phyloP scores from a whole-genome alignment of 2,329 filamentous ascomycete genomes.

The Talaromyces sp. region DNA sequence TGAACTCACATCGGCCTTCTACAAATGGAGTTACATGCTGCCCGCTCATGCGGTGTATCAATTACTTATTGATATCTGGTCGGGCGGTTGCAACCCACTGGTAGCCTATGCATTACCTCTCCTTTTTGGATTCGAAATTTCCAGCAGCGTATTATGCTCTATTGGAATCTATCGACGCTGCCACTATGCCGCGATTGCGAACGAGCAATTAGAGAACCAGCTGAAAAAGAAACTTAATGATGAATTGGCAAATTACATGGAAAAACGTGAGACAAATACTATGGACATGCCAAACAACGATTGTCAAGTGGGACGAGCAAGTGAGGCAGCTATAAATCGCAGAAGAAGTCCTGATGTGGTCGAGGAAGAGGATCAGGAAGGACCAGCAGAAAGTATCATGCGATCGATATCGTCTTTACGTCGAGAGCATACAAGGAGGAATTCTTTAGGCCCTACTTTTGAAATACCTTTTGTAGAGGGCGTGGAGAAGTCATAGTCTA shows the following conservation, averaged over 20 bases:
- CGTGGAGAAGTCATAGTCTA: too few relatives aligned
- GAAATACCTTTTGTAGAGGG: too few relatives aligned
- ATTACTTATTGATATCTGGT: conserved; percentile 45
- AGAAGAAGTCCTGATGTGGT: too few relatives aligned
- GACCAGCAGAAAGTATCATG: too few relatives aligned
- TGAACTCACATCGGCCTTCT: conserved; percentile 43
- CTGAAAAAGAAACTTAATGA: not conserved
- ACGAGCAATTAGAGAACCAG: not conserved
- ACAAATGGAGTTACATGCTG: conserved; percentile 38
- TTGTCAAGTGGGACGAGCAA: not conserved
- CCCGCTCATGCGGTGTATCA: conserved; percentile 44
- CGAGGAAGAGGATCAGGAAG: too few relatives aligned
- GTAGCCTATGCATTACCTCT: conserved; percentile 43
- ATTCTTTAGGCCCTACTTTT: too few relatives aligned
- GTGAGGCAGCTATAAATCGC: too few relatives aligned
- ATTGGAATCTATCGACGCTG: not conserved
- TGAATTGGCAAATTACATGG: not conserved
- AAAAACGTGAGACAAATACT: not conserved
- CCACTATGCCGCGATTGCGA: not conserved
- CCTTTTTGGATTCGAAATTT: conserved; percentile 29
- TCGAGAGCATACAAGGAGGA: too few relatives aligned
- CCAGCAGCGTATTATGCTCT: not conserved
- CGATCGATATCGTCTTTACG: too few relatives aligned
- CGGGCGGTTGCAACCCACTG: conserved; percentile 40
- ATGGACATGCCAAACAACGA: too few relatives aligned